phyloP scores from a whole-genome alignment of 2,329 filamentous ascomycete genomes.

The Emydomyces testavorans region DNA sequence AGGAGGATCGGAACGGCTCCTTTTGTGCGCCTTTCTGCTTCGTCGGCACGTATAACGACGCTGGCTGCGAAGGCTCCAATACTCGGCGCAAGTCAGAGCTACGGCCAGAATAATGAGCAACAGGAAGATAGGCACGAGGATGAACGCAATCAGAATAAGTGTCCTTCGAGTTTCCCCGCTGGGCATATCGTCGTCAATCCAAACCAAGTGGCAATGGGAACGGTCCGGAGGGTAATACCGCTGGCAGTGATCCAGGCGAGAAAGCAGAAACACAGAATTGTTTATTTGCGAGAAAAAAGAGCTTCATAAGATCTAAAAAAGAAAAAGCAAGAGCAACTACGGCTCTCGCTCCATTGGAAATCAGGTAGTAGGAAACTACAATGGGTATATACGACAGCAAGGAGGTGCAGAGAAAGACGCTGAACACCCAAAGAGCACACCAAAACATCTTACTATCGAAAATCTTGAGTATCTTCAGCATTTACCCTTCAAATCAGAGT shows the following conservation, averaged over 20 bases:
- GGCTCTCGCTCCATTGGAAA: neutral
- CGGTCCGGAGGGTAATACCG: neutral
- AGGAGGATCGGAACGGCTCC: conserved; percentile 25
- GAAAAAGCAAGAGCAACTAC: conserved; percentile 4
- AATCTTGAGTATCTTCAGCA: neutral
- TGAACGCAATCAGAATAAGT: conserved; percentile 34
- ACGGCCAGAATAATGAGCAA: conserved; percentile 31
- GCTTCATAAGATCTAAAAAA: neutral
- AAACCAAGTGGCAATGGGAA: neutral
- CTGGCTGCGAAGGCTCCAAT: conserved; percentile 22
- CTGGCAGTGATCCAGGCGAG: neutral
- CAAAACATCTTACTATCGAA: neutral
- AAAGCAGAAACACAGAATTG: neutral
- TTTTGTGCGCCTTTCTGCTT: conserved; percentile 20
- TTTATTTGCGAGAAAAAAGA: neutral
- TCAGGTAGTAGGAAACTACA: conserved; percentile 5
- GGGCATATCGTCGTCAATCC: conserved; percentile 6
- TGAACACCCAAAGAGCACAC: neutral
- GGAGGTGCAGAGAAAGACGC: neutral
- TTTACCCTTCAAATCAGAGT: neutral
- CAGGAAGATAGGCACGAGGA: conserved; percentile 39
- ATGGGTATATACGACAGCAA: conserved; percentile 9
- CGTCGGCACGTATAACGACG: conserved; percentile 21
- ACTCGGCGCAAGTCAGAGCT: conserved; percentile 31
- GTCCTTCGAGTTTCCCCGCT: conserved; percentile 15